These are phyloP conservation scores for Arthrobotrys entomopaga DNA, from an alignment of 2,329 filamentous ascomycete species.

Conservation along the genomic window DNA sequence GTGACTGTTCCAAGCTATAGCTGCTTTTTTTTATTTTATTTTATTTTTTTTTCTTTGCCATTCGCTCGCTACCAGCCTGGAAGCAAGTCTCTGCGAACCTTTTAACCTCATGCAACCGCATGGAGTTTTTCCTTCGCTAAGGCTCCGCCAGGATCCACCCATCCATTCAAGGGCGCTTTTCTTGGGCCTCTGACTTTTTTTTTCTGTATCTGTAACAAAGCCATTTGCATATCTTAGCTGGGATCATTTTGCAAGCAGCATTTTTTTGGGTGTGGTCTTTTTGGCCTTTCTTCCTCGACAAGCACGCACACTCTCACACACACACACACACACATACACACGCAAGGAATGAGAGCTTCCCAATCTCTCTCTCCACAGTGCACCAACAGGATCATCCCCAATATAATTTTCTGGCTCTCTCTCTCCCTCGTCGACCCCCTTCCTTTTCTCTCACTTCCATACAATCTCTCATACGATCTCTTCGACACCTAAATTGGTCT, in stretches of 20 bases:
- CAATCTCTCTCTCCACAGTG: conserved; percentile 21
- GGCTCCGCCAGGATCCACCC: conserved; percentile 51
- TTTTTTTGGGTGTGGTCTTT: conserved; percentile 13
- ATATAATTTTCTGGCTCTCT: conserved; percentile 54
- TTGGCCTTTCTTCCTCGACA: conserved; percentile 39
- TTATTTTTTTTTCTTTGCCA: conserved; percentile 39
- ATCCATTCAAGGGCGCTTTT: conserved; percentile 14
- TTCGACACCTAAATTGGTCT: conserved; percentile 25
- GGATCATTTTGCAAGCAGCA: conserved; percentile 16
- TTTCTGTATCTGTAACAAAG: conserved; percentile 14
- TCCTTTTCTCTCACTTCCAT: conserved; percentile 33
- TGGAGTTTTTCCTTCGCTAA: conserved; percentile 55
- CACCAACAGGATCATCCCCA: conserved; percentile 56
- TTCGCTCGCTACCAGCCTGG: conserved; percentile 54
- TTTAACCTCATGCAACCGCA: conserved; percentile 54
- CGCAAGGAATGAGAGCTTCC: neutral
- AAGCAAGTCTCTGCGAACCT: conserved; percentile 47
- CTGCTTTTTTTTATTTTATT: no score
- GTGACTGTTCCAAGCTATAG: conserved; percentile 51
- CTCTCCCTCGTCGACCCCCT: conserved; percentile 40
- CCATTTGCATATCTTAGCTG: conserved; percentile 7
- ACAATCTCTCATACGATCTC: conserved; percentile 12
- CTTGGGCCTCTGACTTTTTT: conserved; percentile 34
- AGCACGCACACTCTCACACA: conserved; percentile 13
- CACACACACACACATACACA: neutral